These are phyloP conservation scores for Waltergamsia citrina DNA, from an alignment of 2,329 filamentous ascomycete species.

Conservation along the genomic window DNA sequence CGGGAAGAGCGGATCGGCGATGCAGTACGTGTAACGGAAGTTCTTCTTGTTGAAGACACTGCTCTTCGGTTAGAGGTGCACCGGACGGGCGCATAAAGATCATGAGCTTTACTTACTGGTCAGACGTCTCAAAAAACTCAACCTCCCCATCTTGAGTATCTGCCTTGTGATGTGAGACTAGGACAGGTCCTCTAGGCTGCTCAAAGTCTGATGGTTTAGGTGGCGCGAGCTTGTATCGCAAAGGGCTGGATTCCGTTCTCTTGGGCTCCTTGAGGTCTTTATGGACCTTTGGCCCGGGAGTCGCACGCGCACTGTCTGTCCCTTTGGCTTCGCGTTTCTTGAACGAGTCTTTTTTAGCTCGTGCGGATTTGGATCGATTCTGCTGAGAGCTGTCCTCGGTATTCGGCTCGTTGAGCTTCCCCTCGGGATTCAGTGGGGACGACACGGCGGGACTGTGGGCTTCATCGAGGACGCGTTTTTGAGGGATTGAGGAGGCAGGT, in stretches of 20 bases:
- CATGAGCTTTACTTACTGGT: conserved; percentile 41
- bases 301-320: conserved; percentile 41
- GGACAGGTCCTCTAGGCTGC: conserved; percentile 44
- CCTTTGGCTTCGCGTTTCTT: conserved; percentile 60
- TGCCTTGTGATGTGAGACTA: conserved; percentile 44
- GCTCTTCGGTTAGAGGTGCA: neutral
- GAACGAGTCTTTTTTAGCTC: conserved; percentile 55
- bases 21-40: conserved; percentile 84
- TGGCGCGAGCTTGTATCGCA: conserved; percentile 55
- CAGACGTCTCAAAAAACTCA: conserved; percentile 53
- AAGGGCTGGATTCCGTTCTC: conserved; percentile 37
- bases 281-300: conserved; percentile 42
- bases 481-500: conserved; percentile 40
- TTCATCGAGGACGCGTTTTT: conserved; percentile 60
- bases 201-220: conserved; percentile 55
- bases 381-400: conserved; percentile 33
- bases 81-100: neutral
- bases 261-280: conserved; percentile 22
- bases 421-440: conserved; percentile 65
- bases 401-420: conserved; percentile 28
- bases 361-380: conserved; percentile 26
- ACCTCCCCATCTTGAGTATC: conserved; percentile 38
- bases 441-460: conserved; percentile 61
- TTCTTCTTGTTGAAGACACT: conserved; percentile 58
- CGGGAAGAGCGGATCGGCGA: conserved; percentile 79